A percentile compares a stretch with the other conserved stretches of the same genome.
phyloP scores from a whole-genome alignment of 1,284 basidiomycete genomes.

The Ganoderma boninense region DNA sequence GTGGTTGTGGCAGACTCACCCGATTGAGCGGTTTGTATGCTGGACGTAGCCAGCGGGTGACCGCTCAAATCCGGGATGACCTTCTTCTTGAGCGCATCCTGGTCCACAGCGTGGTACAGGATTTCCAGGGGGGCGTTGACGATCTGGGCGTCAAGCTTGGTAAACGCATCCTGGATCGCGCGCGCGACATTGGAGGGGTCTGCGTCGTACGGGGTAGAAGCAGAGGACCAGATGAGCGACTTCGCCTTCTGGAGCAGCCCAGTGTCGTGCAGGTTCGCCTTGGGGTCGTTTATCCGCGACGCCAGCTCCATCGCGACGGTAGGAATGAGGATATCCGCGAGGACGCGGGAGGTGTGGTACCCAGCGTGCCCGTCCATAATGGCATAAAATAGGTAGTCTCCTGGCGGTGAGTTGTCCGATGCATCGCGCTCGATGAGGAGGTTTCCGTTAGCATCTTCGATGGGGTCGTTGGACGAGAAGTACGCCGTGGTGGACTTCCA shows the following conservation, averaged over 20 bases:
- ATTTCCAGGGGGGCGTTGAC: conserved; percentile 80
- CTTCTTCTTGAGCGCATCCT: conserved; percentile 55
- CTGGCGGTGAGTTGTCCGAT: conserved; percentile 61
- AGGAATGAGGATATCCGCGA: conserved; percentile 88
- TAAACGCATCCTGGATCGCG: conserved; percentile 84
- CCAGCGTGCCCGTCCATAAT: conserved; percentile 96
- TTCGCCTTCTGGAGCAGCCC: conserved; percentile 51
- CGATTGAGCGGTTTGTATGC: conserved; percentile 83
- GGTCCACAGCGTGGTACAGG: conserved; percentile 65
- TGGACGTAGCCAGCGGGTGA: conserved; percentile 72
- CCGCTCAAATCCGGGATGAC: conserved; percentile 72
- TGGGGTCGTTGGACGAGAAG: conserved; percentile 87
- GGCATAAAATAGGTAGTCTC: conserved; percentile 84
- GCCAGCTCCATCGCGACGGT: conserved; percentile 85
- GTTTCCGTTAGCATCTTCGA: conserved; percentile 87
- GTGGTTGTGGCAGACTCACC: conserved; percentile 46
- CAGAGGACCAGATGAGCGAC: conserved; percentile 50
- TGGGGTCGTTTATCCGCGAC: conserved; percentile 52
- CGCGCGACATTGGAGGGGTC: conserved; percentile 70
- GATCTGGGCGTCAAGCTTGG: conserved; percentile 82
- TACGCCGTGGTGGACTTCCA: conserved; percentile 84
- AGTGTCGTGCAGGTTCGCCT: conserved; percentile 35
- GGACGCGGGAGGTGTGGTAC: conserved; percentile 83
- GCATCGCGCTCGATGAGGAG: conserved; percentile 74
- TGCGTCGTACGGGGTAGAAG: conserved; percentile 50